Evolutionary conservation across 441 rosid genomes (phyloP), one percentile per base, ranked within the genome.

Genomic region (Codiaeum variegatum): DNA sequence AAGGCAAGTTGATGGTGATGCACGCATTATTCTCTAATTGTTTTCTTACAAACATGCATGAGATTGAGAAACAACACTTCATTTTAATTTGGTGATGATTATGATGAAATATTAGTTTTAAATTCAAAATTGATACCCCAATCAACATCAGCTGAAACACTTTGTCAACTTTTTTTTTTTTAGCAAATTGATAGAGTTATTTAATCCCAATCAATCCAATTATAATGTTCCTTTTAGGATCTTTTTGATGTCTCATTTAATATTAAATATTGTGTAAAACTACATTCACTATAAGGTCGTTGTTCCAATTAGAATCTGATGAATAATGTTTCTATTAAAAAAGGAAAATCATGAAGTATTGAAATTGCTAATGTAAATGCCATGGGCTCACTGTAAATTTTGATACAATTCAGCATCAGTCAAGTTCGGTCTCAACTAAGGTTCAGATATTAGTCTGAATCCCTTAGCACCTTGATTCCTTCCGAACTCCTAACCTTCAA

Each of bases 131-230:
- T 21, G 0, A 71, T 21, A 6, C 24, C 8, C 40, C 67, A 61
- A 62, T 47, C 66, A 61, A 49, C 68, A 71, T 71, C 74, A 21
- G 6, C 60, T 15, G 34, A 51, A 40, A 38, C 12, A 40, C 38
- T 36, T 19, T 55, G 29, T 47, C 26, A 38, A 5, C 18, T 8
- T 18, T 1, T 2, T 49, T 65, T 44, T 46, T 29, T 29, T 24
- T 28, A 15, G 58, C 28, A 26, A 66, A 6, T 15, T 55, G 29
- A 21, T 55, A 10, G 31, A 55, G 28, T 23, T 26, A 42, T 42
- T 66, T 42, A 38, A 16, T 31, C 23, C 24, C 21, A 3, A 47
- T 11, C 13, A 47, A 9, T 9, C 12, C 44, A 0, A 40, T 10
- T 40, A 1, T 40, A 10, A 40, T n/a, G 44, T 40, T 13, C 56